Percentiles rank a stretch among this genome's conserved stretches.
phyloP scores from a whole-genome alignment of 495 filamentous ascomycete species.

The Tuber brumale region DNA sequence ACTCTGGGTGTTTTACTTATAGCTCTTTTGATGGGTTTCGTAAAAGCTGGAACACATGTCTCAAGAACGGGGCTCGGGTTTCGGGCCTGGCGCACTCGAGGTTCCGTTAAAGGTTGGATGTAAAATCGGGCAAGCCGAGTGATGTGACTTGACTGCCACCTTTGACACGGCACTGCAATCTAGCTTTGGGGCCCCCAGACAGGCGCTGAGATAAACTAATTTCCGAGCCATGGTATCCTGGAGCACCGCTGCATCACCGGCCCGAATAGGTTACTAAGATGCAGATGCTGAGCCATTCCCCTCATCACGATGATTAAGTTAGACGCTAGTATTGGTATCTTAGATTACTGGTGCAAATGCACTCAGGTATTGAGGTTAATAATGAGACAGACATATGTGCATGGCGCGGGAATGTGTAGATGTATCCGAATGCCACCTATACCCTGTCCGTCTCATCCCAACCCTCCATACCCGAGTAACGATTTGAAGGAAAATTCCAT shows the following conservation, averaged over 20 bases:
- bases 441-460: too few species aligned
- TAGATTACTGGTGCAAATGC: neutral
- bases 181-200: neutral
- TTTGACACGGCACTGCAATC: neutral
- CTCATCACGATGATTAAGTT: neutral
- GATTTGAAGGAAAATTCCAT: neutral
- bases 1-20: too few species aligned
- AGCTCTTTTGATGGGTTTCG: neutral
- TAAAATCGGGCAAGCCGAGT: neutral
- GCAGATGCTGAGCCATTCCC: neutral
- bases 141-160: neutral
- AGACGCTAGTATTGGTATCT: neutral
- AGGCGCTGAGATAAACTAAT: neutral
- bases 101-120: neutral
- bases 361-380: too few species aligned
- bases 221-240: neutral
- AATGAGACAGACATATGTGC: too few species aligned
- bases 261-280: neutral
- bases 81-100: neutral
- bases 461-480: neutral
- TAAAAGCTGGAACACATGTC: neutral
- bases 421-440: too few species aligned
- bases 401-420: too few species aligned
- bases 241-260: neutral
- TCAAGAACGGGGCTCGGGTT: neutral